Base-by-base conservation (phyloP, 176 grass and related monocot species). In the Otatea glauca region DNA sequence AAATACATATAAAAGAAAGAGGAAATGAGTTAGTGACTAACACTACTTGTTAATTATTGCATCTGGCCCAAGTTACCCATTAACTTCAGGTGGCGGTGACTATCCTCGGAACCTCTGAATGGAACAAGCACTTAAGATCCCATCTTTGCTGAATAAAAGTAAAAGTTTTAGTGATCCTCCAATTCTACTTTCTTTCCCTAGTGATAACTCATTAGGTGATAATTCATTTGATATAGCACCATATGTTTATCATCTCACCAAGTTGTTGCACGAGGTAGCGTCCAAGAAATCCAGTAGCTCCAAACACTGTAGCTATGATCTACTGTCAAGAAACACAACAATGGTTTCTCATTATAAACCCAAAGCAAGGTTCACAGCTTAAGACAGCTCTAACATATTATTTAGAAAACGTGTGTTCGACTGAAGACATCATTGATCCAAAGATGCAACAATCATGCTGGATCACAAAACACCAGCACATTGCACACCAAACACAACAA, bases 11-110 rank as follows among this genome's bases (percentile, higher is more conserved):
- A 50, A 80, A 34, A 63, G 6, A 45, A 53, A 79, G 13, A 65
- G 29, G 39, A 76, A 79, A 68, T 24, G 41, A 23, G 23, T 51
- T 62, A 74, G 32, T 68, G 39, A 38, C 5, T 12, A 7, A 27
- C 34, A 17, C 11, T 61, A 51, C 43, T 51, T 20, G 21, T n/a
- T 13, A 9, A 37, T 38, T 38, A 2, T 62, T 76, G 65, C 89
- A 98, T 91, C 91, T 98, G 96, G 70, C 93, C 96, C 63, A 98
- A 69, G 74, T 98, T 91, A 75, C 96, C 96, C 96, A 99, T 99
- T 79, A 99, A 62, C 50, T 99, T 99, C 82, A 99, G 80, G 85
- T 99, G 96, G 6, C 93, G 75, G 65, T 91, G 96, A 37, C 83
- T 91, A 96, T 99, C 96, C 89, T 99, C 96, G 14, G 86, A 89